Conservation (phyloP, 2,329 filamentous ascomycete species). For the Apiospora marii region DNA sequence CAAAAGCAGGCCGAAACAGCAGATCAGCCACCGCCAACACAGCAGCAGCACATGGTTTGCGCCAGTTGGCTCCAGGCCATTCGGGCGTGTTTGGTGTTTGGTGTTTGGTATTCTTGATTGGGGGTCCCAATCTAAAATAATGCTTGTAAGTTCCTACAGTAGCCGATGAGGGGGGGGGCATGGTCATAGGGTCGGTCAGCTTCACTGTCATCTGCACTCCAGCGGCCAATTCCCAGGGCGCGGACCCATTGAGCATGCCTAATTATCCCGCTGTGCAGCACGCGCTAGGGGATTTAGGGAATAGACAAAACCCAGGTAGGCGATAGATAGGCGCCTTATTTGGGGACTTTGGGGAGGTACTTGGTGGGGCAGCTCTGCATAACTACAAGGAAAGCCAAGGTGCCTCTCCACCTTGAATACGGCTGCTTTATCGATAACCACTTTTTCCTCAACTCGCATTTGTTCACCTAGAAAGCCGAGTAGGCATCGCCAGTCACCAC, state of each 20-base stretch:
- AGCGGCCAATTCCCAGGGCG: neutral
- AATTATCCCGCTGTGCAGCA: neutral
- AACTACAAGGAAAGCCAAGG: neutral
- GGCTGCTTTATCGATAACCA: constrained; percentile 22
- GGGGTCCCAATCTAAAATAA: neutral
- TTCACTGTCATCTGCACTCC: neutral
- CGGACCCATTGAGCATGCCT: neutral
- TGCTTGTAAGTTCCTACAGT: neutral
- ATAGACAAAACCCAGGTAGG: neutral
- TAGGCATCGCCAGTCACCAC: neutral
- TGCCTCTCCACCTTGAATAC: neutral
- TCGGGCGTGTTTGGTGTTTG: neutral
- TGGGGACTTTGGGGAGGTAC: neutral
- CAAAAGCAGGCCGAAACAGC: neutral
- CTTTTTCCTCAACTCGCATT: neutral
- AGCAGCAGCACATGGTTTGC: neutral
- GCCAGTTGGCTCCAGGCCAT: neutral
- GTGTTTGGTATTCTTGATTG: neutral
- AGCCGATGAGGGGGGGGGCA: neutral
- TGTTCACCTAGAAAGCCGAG: neutral
- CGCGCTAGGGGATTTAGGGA: neutral
- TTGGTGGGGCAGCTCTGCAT: neutral
- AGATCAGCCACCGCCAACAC: constrained; percentile 2
- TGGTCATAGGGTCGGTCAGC: constrained; percentile 4
- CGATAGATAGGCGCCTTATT: neutral